These are phyloP conservation scores for Carex littledalei DNA, from an alignment of 176 grass and related monocot species.

Conservation along the genomic window DNA sequence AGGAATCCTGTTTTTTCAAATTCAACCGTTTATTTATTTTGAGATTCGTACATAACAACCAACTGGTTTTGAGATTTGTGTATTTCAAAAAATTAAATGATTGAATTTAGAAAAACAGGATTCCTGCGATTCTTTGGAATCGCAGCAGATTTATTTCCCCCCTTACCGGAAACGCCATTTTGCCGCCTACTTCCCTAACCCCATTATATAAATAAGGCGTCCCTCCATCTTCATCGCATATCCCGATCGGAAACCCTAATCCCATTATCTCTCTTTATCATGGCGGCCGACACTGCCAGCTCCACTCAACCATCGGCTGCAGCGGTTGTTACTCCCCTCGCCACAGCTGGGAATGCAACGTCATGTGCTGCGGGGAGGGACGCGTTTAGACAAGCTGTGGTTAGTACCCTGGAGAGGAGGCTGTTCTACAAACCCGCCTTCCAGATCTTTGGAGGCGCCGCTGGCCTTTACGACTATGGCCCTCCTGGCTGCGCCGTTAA, in stretches of 20 bases:
- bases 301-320: background rate
- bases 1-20: too few species aligned
- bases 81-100: too few species aligned
- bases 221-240: slow-evolving; percentile 24
- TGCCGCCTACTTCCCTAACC: too few species aligned
- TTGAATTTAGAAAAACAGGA: too few species aligned
- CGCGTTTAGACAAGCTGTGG: slow-evolving; percentile 58
- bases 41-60: too few species aligned
- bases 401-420: slow-evolving; percentile 72
- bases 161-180: accelerated
- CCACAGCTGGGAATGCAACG: background rate
- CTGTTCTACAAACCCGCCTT: slow-evolving; percentile 84
- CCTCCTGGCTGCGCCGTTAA: slow-evolving; percentile 76
- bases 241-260: slow-evolving; percentile 27
- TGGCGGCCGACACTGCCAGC: background rate
- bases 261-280: slow-evolving; percentile 14
- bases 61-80: too few species aligned
- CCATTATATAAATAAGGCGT: too few species aligned
- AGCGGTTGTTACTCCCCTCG: slow-evolving; percentile 17
- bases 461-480: slow-evolving; percentile 83
- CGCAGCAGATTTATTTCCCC: too few species aligned
- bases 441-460: slow-evolving; percentile 88
- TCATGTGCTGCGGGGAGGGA: slow-evolving; percentile 36
- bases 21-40: too few species aligned
- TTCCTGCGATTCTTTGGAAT: too few species aligned